These are phyloP conservation scores for Linderniella brevidens DNA, from an alignment of 257 asterid genomes.

Conservation along the genomic window DNA sequence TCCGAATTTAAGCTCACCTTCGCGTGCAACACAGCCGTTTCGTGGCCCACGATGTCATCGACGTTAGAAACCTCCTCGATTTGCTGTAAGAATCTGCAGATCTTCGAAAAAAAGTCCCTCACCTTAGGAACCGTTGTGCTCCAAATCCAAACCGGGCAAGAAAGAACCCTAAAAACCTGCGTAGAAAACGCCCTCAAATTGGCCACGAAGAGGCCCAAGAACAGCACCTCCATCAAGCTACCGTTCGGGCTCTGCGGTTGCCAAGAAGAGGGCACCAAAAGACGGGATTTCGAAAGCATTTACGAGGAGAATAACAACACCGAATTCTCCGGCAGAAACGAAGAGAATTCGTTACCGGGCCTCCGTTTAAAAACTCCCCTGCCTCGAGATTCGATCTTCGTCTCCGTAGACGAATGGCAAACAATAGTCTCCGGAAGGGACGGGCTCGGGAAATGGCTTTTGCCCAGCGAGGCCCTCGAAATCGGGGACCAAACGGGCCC, in stretches of 20 bases:
- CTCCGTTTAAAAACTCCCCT: conserved; percentile 45
- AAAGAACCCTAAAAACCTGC: conserved; percentile 50
- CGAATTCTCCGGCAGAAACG: conserved; percentile 12
- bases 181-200: conserved; percentile 67
- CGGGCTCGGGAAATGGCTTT: conserved; percentile 57
- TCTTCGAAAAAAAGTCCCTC: conserved; percentile 88
- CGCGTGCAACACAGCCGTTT: conserved; percentile 75
- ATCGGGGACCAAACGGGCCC: conserved; percentile 61
- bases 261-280: conserved; percentile 62
- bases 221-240: conserved; percentile 52
- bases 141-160: conserved; percentile 60
- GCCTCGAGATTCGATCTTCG: conserved; percentile 42
- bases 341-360: conserved; percentile 32
- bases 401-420: conserved; percentile 92
- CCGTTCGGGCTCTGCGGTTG: conserved; percentile 92
- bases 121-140: conserved; percentile 67
- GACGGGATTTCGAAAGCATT: conserved; percentile 45
- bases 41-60: conserved; percentile 91
- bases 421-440: conserved; percentile 60
- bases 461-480: conserved; percentile 51
- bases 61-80: conserved; percentile 74
- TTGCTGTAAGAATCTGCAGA: conserved; percentile 76
- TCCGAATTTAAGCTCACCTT: conserved; percentile 66
- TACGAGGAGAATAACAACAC: conserved; percentile 41
- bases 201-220: conserved; percentile 54